Evolutionary conservation across 495 filamentous ascomycete genomes (phyloP), one percentile per base, ranked within the genome.

Genomic region (Lasiosphaeria hispida): DNA sequence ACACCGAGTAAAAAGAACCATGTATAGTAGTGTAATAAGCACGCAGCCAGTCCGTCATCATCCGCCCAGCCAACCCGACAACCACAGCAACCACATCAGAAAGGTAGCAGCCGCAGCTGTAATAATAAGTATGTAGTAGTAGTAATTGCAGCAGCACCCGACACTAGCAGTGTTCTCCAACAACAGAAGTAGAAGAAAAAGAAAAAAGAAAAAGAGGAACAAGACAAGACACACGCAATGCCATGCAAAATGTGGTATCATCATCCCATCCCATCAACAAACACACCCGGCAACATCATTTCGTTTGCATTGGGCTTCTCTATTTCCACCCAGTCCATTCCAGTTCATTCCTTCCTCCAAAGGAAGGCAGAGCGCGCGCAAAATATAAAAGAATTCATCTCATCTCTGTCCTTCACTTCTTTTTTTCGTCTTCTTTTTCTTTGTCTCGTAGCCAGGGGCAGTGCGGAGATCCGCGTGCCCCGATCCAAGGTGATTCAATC

Each of bases 171-270:
- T 17, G 17, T 7, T 15, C 7, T 14, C 13, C 49, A 15, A 7
- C 34, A 52, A 40, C 35, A 49, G n/a, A 34, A 30, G 17, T 17
- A 52, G 34, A 37, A 40, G 10, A 13, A 30, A 41, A 40, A 13
- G 13, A 40, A 14, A 44, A 44, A 44, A 44, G 17, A 43, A 53
- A 18, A 9, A 42, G 51, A 42, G 51, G 30, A 14, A 8, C 51
- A 41, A 40, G 45, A 39, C 39, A 38, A 52, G 18, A 34, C 36
- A 55, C 33, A 47, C 49, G 51, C 60, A 55, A 52, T 62, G 55
- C 60, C 60, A 63, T 58, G 50, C 55, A 53, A 55, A 63, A 59
- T 56, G 56, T 63, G 61, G 61, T 63, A 59, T 63, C 61, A 61
- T 61, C 59, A 63, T 56, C 59, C 44, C 19, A 45, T 47, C 43